Evolutionary conservation across 2,329 filamentous ascomycete genomes (phyloP).

Genomic region (Colletotrichum godetiae): DNA sequence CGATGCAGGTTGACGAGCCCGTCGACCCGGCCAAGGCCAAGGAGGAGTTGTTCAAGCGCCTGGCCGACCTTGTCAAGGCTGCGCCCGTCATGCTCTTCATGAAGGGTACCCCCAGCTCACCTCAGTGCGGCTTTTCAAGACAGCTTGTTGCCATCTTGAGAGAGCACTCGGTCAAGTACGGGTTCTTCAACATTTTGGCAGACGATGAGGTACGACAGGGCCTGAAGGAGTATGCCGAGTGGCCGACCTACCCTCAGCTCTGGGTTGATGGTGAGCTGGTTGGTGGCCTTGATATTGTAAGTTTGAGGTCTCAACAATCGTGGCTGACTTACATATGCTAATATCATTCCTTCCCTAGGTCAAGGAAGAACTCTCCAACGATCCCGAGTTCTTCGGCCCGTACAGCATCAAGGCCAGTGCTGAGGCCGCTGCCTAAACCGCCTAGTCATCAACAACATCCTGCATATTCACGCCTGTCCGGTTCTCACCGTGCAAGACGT

Average conservation of each 20-base stretch:
- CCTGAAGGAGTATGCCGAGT: slow-evolving; percentile 96
- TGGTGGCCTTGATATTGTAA: slow-evolving; percentile 94
- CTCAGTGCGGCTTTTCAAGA: slow-evolving; percentile 92
- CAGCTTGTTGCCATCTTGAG: slow-evolving; percentile 88
- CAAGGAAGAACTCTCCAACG: slow-evolving; percentile 89
- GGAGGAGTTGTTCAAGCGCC: slow-evolving; percentile 85
- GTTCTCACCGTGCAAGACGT: neutral
- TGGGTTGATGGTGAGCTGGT: slow-evolving; percentile 93
- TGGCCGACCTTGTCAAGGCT: slow-evolving; percentile 89
- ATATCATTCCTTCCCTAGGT: slow-evolving; percentile 65
- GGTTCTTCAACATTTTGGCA: slow-evolving; percentile 98
- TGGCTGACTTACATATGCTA: neutral
- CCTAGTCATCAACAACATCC: neutral
- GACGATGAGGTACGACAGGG: slow-evolving; percentile 98
- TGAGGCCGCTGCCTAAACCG: slow-evolving; percentile 47
- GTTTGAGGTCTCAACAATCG: slow-evolving; percentile 47
- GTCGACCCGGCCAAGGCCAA: slow-evolving; percentile 67
- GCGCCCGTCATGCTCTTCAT: slow-evolving; percentile 99
- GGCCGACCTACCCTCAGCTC: slow-evolving; percentile 97
- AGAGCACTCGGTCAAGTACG: slow-evolving; percentile 93
- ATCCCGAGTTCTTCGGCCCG: slow-evolving; percentile 83
- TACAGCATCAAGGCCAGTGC: slow-evolving; percentile 68
- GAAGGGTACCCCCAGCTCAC: slow-evolving; percentile 91
- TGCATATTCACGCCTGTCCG: neutral
- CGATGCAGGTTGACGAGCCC: slow-evolving; percentile 43